Evolutionary conservation across 2,329 filamentous ascomycete species (phyloP).

Genomic region (Colletotrichum spaethianum): DNA sequence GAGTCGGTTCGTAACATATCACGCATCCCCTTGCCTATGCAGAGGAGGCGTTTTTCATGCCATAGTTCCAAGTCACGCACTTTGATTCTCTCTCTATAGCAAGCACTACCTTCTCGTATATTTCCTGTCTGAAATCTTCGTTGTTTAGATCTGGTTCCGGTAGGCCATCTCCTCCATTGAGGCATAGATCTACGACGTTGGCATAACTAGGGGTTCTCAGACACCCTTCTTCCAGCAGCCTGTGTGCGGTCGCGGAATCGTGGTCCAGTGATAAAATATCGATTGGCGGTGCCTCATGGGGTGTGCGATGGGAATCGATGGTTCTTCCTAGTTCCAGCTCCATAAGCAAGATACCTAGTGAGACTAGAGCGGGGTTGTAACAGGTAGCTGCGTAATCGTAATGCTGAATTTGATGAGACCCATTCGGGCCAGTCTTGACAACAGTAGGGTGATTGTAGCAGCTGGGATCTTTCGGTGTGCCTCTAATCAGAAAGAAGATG

Average conservation of each 20-base stretch:
- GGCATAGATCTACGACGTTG: conserved; percentile 42
- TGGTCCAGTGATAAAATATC: background rate
- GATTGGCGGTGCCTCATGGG: conserved; percentile 1
- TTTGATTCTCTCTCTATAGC: background rate
- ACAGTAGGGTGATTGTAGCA: background rate
- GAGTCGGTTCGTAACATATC: no score
- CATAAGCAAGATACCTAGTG: conserved; percentile 43
- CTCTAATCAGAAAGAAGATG: conserved; percentile 40
- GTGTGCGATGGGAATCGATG: conserved; percentile 10
- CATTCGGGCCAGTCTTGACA: conserved; percentile 1
- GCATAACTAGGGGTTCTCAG: conserved; percentile 40
- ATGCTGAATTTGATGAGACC: background rate
- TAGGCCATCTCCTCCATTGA: conserved; percentile 29
- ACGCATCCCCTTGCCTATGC: no score
- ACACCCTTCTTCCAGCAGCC: background rate
- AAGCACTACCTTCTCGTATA: conserved; percentile 12
- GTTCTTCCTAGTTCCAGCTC: conserved; percentile 41
- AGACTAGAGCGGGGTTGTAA: conserved; percentile 33
- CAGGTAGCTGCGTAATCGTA: background rate
- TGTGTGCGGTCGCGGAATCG: background rate
- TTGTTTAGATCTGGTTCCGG: background rate
- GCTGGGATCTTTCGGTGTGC: background rate
- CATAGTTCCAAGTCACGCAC: no score
- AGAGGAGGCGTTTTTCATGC: no score
- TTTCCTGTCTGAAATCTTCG: conserved; percentile 4